Base-by-base conservation (phyloP, 352 stramenopile species). In the Phytophthora pluvialis region DNA sequence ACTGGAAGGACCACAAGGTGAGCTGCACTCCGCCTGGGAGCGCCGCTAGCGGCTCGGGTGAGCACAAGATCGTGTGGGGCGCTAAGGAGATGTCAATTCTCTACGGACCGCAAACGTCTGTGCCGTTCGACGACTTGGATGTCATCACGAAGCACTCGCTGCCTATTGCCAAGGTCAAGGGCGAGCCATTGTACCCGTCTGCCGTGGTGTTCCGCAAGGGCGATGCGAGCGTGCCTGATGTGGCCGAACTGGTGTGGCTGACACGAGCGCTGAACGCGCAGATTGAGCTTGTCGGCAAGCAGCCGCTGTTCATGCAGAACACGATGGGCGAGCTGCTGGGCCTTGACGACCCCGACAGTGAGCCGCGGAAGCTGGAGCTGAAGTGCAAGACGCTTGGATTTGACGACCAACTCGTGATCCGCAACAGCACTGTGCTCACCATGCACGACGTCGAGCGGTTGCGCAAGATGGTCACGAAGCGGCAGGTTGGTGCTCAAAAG, bases 1-100 rank as follows among this genome's bases (percentile, higher is more conserved):
- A 95, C 60, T 94, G 87, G 85, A 90, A 90, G 49, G 85, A 91
- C 50, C 85, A 95, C 73, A 93, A 93, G 64, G 64, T 91, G 16
- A 93, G 83, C 63, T 95, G 86, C 55, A 75, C 89, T 47, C 57
- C 83, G 1, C 59, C 75, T 47, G 71, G 60, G 18, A 75, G 52
- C 2, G 72, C 69, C 0, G 47, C 67, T 16, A 70, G 60, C 28
- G 18, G 59, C 55, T 10, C 60, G 52, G 73, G 64, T 5, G 73
- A 76, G 3, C 64, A 75, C 10, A 84, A 89, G 63, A 88, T 91
- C 46, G 57, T 84, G 21, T 95, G 86, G 87, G 85, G 87, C 1
- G 80, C 76, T 26, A 93, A 91, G 66, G 87, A 95, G 59, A 88
- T 95, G 63, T 93, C 84, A 32, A 89, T 95, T 33, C 65, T 95